Evolutionary conservation across 2,329 filamentous ascomycete species (phyloP).

Genomic region (Penicillium palitans): DNA sequence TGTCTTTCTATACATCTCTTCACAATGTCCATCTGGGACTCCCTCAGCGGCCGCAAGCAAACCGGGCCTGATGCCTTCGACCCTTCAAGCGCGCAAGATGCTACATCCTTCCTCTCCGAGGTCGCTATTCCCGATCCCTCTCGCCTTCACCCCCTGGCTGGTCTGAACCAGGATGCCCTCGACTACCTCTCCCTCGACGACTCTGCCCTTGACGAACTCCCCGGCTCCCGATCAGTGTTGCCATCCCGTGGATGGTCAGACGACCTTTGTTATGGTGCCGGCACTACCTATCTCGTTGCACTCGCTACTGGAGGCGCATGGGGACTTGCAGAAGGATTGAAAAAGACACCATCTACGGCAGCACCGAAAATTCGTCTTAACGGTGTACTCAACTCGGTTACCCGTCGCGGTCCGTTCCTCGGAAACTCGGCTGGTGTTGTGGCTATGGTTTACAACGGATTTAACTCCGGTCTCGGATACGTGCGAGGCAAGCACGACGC

Average conservation of each 20-base stretch:
- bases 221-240: constrained; percentile 80
- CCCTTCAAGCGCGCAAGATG: constrained; percentile 72
- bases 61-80: constrained; percentile 63
- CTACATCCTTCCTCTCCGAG: constrained; percentile 79
- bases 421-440: constrained; percentile 96
- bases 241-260: constrained; percentile 97
- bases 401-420: constrained; percentile 86
- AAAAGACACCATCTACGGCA: constrained; percentile 66
- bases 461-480: constrained; percentile 81
- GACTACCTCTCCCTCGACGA: constrained; percentile 97
- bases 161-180: constrained; percentile 86
- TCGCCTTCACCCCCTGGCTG: constrained; percentile 87
- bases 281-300: constrained; percentile 88
- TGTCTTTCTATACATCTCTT: constrained; percentile 19
- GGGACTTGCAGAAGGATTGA: constrained; percentile 87
- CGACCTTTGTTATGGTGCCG: constrained; percentile 96
- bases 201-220: constrained; percentile 79
- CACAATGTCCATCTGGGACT: constrained; percentile 61
- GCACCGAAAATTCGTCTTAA: constrained; percentile 92
- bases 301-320: constrained; percentile 83
- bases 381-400: constrained; percentile 91
- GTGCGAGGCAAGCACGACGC: constrained; percentile 83
- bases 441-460: constrained; percentile 91
- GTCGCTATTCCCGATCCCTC: constrained; percentile 81
- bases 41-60: constrained; percentile 60